Evolutionary conservation across 306 rosid genomes (phyloP), one percentile per base, ranked within the genome.

Genomic region (Glycyrrhiza uralensis): DNA sequence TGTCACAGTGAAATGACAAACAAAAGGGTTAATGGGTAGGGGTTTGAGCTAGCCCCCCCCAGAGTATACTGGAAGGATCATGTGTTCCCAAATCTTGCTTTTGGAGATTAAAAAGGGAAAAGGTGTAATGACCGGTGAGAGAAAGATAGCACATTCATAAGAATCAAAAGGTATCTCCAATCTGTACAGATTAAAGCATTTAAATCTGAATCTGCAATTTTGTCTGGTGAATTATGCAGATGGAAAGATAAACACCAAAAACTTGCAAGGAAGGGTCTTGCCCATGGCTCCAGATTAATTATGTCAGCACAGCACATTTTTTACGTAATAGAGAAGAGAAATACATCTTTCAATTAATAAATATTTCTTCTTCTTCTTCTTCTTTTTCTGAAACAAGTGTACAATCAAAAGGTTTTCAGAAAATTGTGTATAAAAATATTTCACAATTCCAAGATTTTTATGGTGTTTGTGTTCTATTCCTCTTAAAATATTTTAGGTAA

Each of bases 1-100:
- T 66, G 60, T 72, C 81, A 84, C 74, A 78, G 79, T 51, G 91
- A 79, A 72, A 72, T 72, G 75, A 76, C 82, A 80, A 61, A 76
- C 82, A 80, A 61, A 38, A 67, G 51, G 42, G 22, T 45, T 51
- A 72, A 26, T 24, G 55, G 39, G n/a, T 59, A 52, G 30, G 44
- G 57, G 22, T 13, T 66, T 46, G 23, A 13, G 29, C 14, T 49
- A 30, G n/a, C n/a, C n/a, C n/a, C n/a, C n/a, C n/a, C n/a, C n/a
- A n/a, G n/a, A n/a, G 6, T 7, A 24, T 1, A 28, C 50, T 56
- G 44, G 72, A 35, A 83, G 65, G 65, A 75, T n/a, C n/a, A 35
- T 76, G 67, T 52, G 76, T 66, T 71, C 22, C 57, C 41, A 58
- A 42, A 71, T 66, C 42, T 50, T 51, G 70, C 64, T 71, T 49